Evolutionary conservation across 2,329 filamentous ascomycete genomes (phyloP).

Genomic region (Epichloe gansuensis): DNA sequence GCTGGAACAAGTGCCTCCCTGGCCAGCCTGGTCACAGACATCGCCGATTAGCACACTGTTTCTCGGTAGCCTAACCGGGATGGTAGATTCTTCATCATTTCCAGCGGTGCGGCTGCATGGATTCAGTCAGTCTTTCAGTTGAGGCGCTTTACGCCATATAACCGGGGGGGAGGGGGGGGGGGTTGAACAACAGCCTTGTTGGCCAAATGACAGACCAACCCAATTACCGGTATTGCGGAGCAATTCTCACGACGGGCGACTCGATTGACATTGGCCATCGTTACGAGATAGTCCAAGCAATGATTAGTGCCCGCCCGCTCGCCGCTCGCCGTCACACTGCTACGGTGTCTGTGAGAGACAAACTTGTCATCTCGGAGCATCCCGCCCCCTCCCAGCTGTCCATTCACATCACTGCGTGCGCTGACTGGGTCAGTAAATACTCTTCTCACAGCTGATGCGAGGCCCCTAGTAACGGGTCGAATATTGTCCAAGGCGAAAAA

Average conservation of each 20-base stretch:
- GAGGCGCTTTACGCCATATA: slow-evolving; percentile 2
- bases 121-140: slow-evolving; percentile 4
- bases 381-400: not conserved
- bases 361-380: not conserved
- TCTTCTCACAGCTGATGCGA: no score
- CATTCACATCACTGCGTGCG: not conserved
- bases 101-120: slow-evolving; percentile 4
- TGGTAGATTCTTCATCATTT: slow-evolving; percentile 2
- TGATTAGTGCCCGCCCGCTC: not conserved
- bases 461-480: no score
- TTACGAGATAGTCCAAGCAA: not conserved
- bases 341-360: not conserved
- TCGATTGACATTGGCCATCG: not conserved
- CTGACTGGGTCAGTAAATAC: not conserved
- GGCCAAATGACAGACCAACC: not conserved
- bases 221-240: not conserved
- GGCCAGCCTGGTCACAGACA: not conserved
- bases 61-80: slow-evolving; percentile 4
- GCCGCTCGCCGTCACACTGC: not conserved
- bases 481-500: no score
- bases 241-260: not conserved
- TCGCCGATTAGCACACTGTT: slow-evolving; percentile 3
- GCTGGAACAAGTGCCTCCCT: not conserved
- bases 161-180: not conserved
- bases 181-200: not conserved